Base-by-base conservation (phyloP, 2,329 filamentous ascomycete species). In the Herpotrichia juniperi region DNA sequence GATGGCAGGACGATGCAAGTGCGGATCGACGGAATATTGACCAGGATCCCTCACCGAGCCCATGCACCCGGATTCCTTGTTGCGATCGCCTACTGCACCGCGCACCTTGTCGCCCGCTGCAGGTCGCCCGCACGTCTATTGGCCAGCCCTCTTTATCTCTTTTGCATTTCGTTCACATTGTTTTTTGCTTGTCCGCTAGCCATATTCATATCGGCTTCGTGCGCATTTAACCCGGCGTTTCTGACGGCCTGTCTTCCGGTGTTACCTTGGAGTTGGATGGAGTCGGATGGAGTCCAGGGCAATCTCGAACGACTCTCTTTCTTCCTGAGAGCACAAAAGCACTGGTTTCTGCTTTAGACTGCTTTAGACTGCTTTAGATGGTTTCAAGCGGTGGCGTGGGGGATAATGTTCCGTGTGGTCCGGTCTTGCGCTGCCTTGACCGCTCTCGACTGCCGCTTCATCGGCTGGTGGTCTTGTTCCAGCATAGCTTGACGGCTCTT, bases 201-300 rank as follows among this genome's bases (percentile, higher is more conserved):
- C 45, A 51, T 51, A 48, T 53, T 56, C 31, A 25, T 51, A 46
- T 61, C 57, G 56, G 50, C 57, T 64, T 44, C 34, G 49, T 56
- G 62, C 61, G 55, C 56, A 57, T 65, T 69, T 71, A 73, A 69
- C 69, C 71, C 56, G 70, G 70, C 70, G 70, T 72, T 69, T 57
- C 51, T 67, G 65, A 54, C 57, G 55, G 51, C 61, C 52, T 31
- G 28, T 45, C 25, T 51, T 61, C 51, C 58, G 42, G 51, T 59
- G 53, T 63, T 54, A 56, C 58, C 57, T 30, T 53, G 54, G 52
- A 53, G 53, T 57, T 40, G 19, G 37, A 40, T n/a, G 37, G 37
- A 40, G 37, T 40, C 25, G 19, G 37, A 40, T n/a, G 37, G 37
- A 40, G 37, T 40, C 19, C 14, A 26, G 46, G 56, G 60, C 57